A percentile compares a stretch with the other conserved stretches of the same genome.
These are phyloP conservation scores for Phalaenopsis aphrodite DNA, from an alignment of 106 monocot species.

Conservation along the genomic window DNA sequence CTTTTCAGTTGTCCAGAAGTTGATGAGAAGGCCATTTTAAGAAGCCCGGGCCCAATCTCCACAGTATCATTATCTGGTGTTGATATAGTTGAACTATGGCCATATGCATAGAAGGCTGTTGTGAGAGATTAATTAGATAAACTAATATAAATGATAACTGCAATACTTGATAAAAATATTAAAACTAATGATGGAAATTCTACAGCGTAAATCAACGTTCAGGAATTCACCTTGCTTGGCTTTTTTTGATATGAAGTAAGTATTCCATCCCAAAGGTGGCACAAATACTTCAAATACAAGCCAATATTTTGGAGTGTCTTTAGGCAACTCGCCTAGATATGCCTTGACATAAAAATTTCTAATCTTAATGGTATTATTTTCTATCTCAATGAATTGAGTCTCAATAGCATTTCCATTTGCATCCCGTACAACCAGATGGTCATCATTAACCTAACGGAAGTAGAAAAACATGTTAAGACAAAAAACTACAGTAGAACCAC, in stretches of 20 bases:
- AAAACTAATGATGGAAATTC: not conserved
- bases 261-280: slow-evolving; percentile 72
- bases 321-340: slow-evolving; percentile 52
- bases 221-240: slow-evolving; percentile 30
- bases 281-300: slow-evolving; percentile 61
- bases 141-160: not conserved
- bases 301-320: slow-evolving; percentile 58
- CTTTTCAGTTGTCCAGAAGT: slow-evolving; percentile 51
- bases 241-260: slow-evolving; percentile 58
- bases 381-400: slow-evolving; percentile 51
- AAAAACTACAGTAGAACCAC: not conserved
- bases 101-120: slow-evolving; percentile 14
- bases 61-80: slow-evolving; percentile 38
- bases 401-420: slow-evolving; percentile 44
- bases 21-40: slow-evolving; percentile 60
- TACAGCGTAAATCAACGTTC: not conserved
- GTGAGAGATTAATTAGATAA: not conserved
- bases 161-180: not conserved
- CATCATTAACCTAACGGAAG: slow-evolving; percentile 51
- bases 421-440: slow-evolving; percentile 43
- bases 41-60: slow-evolving; percentile 55
- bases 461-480: not conserved
- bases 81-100: slow-evolving; percentile 16
- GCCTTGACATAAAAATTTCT: slow-evolving; percentile 65
- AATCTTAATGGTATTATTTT: slow-evolving; percentile 39